These are phyloP conservation scores for Xylaria acuta DNA, from an alignment of 495 filamentous ascomycete genomes.

Conservation along the genomic window DNA sequence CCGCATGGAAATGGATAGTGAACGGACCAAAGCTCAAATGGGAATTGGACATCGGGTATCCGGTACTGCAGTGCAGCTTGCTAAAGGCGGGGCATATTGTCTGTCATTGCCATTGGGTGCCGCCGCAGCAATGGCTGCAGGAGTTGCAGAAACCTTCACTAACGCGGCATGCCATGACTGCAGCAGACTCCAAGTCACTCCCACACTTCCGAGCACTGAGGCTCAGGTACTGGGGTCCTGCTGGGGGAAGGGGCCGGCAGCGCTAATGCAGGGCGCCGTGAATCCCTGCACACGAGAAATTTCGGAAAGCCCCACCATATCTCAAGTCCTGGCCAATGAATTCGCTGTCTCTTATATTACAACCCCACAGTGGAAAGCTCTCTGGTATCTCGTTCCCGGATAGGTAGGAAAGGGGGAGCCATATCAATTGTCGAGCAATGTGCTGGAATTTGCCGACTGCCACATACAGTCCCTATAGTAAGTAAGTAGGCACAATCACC, in stretches of 20 bases:
- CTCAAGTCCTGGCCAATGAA: neutral
- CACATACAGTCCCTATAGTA: neutral
- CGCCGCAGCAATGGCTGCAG: constrained; percentile 6
- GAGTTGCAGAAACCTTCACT: constrained; percentile 9
- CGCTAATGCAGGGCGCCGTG: constrained; percentile 29
- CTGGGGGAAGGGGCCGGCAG: constrained; percentile 16
- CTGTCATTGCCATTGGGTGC: constrained; percentile 8
- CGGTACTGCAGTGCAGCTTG: neutral
- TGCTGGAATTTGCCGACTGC: neutral
- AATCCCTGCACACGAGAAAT: constrained; percentile 26
- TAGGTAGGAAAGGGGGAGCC: constrained; percentile 15
- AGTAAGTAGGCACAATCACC: neutral
- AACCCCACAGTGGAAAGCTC: constrained; percentile 8
- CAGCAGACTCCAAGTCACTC: neutral
- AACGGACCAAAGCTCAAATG: constrained; percentile 6
- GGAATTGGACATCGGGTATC: constrained; percentile 13
- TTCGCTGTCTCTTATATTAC: constrained; percentile 15
- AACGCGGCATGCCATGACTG: neutral
- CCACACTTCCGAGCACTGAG: neutral
- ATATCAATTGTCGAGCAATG: neutral
- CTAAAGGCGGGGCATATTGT: neutral
- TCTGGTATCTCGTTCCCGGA: constrained; percentile 5
- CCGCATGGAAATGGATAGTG: neutral
- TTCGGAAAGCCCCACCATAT: constrained; percentile 9
- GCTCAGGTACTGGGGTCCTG: constrained; percentile 3